Conservation (phyloP, 2,329 filamentous ascomycete species). For the Balansia obtecta region DNA sequence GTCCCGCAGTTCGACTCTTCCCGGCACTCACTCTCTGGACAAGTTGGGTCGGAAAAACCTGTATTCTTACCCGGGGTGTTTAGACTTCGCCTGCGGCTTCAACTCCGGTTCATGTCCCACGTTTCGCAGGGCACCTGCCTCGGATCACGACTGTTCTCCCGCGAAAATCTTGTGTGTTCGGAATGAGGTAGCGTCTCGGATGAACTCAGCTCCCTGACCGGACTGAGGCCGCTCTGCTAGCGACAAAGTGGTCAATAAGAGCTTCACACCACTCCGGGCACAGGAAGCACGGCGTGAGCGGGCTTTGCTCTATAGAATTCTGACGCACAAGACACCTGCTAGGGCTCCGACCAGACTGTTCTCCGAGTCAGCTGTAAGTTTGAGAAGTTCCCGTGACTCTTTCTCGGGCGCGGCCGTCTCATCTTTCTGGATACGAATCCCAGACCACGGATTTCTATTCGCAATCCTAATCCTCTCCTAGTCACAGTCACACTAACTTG, state of each 20-base stretch:
- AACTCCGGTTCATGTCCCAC: not conserved
- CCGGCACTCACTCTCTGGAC: not conserved
- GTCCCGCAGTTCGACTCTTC: not conserved
- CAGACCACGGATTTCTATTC: too few relatives aligned
- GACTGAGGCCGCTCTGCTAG: slow-evolving; percentile 34
- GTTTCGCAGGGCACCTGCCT: not conserved
- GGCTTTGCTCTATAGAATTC: slow-evolving; percentile 19
- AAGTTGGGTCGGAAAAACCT: not conserved
- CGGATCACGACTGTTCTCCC: slow-evolving; percentile 3
- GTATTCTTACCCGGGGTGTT: not conserved
- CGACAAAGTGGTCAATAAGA: slow-evolving; percentile 13
- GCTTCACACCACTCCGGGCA: slow-evolving; percentile 10
- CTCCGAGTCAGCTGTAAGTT: slow-evolving; percentile 41
- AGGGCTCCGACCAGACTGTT: slow-evolving; percentile 46
- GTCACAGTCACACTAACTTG: not conserved
- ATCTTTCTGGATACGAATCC: too few relatives aligned
- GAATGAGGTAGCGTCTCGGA: slow-evolving; percentile 46
- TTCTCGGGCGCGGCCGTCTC: not conserved
- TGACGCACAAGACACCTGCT: slow-evolving; percentile 42
- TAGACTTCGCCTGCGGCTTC: not conserved
- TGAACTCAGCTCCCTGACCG: slow-evolving; percentile 47
- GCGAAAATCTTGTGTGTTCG: slow-evolving; percentile 17
- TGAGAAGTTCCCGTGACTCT: not conserved
- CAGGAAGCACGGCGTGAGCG: slow-evolving; percentile 13
- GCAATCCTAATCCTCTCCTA: too few relatives aligned